phyloP scores from a whole-genome alignment of 1,284 basidiomycete genomes.

The Apiotrichum siamense region DNA sequence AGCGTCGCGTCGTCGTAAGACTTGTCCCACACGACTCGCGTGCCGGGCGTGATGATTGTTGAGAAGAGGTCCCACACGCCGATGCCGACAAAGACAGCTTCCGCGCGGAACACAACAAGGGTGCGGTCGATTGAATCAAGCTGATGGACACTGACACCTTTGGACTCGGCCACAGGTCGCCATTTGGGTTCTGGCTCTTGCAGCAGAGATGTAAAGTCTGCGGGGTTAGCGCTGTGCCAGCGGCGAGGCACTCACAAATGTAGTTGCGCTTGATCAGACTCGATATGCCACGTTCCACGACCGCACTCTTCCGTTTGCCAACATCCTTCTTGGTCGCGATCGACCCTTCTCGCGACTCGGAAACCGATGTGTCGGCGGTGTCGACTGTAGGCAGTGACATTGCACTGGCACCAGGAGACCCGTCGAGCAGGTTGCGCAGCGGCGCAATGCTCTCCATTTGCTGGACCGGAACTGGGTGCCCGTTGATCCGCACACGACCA shows the following conservation, averaged over 20 bases:
- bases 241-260: constrained; percentile 54
- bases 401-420: constrained; percentile 38
- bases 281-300: constrained; percentile 69
- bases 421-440: constrained; percentile 27
- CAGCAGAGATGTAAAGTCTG: constrained; percentile 84
- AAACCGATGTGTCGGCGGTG: constrained; percentile 20
- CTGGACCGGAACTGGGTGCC: constrained; percentile 65
- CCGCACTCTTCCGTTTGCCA: constrained; percentile 52
- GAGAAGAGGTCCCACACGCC: constrained; percentile 95
- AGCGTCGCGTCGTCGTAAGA: constrained; percentile 76
- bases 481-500: constrained; percentile 64
- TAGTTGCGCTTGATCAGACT: constrained; percentile 86
- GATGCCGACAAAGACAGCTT: constrained; percentile 95
- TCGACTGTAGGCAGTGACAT: constrained; percentile 35
- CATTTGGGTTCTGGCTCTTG: constrained; percentile 99
- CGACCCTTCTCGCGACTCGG: constrained; percentile 17
- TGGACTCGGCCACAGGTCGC: constrained; percentile 72
- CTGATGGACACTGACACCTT: constrained; percentile 88
- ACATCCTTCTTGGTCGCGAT: constrained; percentile 8
- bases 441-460: constrained; percentile 24
- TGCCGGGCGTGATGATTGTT: constrained; percentile 75
- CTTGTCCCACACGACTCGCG: constrained; percentile 81
- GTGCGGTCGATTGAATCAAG: constrained; percentile 97
- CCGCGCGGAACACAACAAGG: constrained; percentile 89
- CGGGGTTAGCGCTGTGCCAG: constrained; percentile 7